A percentile compares a stretch with the other conserved stretches of the same genome.
Evolutionary conservation across 495 filamentous ascomycete species (phyloP).

Genomic region (Xylaria longipes): DNA sequence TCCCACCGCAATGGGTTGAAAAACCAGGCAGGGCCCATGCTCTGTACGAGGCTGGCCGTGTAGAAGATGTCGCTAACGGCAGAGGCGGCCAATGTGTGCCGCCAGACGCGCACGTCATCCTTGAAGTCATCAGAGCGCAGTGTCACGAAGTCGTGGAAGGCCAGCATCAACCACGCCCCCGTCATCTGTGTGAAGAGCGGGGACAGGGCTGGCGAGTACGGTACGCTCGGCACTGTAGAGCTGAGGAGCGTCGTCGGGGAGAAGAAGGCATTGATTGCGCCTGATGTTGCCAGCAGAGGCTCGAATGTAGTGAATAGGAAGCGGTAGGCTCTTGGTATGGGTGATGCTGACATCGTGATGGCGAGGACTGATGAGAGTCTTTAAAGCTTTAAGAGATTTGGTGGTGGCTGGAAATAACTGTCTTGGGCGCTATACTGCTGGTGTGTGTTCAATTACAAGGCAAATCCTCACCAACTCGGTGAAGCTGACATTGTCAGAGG

Average conservation of each 20-base stretch:
- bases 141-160: constrained; percentile 57
- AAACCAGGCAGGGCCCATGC: constrained; percentile 22
- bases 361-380: background rate
- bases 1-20: constrained; percentile 24
- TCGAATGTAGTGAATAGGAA: constrained; percentile 19
- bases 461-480: background rate
- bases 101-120: constrained; percentile 24
- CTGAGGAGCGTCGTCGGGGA: constrained; percentile 10
- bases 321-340: constrained; percentile 22
- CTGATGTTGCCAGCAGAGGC: constrained; percentile 18
- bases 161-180: constrained; percentile 48
- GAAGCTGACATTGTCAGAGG: background rate
- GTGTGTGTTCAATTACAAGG: background rate
- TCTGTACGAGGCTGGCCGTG: constrained; percentile 21
- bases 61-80: constrained; percentile 26
- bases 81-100: constrained; percentile 22
- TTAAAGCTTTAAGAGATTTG: background rate
- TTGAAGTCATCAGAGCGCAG: constrained; percentile 13
- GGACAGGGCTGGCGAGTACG: constrained; percentile 13
- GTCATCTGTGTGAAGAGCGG: constrained; percentile 25
- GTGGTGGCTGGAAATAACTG: background rate
- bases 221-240: constrained; percentile 20
- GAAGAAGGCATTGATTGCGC: constrained; percentile 24
- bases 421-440: background rate
- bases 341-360: constrained; percentile 18